These are phyloP conservation scores for Evernia prunastri DNA, from an alignment of 495 filamentous ascomycete genomes.

Conservation along the genomic window DNA sequence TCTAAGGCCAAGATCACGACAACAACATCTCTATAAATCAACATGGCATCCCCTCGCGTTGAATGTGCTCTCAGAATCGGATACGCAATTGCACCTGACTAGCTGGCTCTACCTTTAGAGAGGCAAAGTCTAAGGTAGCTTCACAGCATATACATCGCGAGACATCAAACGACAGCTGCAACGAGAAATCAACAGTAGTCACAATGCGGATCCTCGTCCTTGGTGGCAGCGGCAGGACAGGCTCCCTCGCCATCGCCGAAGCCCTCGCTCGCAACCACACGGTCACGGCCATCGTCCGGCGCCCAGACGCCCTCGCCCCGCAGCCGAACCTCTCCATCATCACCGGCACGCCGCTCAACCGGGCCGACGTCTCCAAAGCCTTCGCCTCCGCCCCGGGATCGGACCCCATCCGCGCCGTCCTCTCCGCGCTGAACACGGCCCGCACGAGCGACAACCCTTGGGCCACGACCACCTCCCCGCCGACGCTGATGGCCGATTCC, in stretches of 20 bases:
- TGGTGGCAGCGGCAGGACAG: slow-evolving; percentile 41
- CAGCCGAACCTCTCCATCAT: slow-evolving; percentile 31
- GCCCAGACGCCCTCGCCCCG: slow-evolving; percentile 23
- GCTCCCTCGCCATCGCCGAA: slow-evolving; percentile 37
- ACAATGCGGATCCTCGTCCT: slow-evolving; percentile 41
- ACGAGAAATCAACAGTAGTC: slow-evolving; percentile 19
- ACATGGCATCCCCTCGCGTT: neutral
- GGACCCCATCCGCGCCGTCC: slow-evolving; percentile 15
- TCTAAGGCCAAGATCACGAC: neutral
- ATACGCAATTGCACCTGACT: neutral
- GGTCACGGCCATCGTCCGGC: slow-evolving; percentile 39
- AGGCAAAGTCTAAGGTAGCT: neutral
- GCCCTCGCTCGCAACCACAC: slow-evolving; percentile 36
- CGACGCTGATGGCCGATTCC: slow-evolving; percentile 25
- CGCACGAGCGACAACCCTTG: slow-evolving; percentile 18
- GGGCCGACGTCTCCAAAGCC: slow-evolving; percentile 33
- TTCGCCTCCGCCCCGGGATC: slow-evolving; percentile 21
- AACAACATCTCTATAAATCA: neutral
- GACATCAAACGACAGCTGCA: neutral
- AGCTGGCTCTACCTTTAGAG: neutral
- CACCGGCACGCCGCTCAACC: slow-evolving; percentile 36
- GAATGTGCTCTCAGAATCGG: fast-evolving
- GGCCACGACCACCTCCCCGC: slow-evolving; percentile 12
- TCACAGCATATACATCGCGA: neutral
- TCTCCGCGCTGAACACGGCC: slow-evolving; percentile 14